Base-by-base conservation (phyloP, 192 early-diverging fungal genomes). In the Linnemannia schmuckeri region DNA sequence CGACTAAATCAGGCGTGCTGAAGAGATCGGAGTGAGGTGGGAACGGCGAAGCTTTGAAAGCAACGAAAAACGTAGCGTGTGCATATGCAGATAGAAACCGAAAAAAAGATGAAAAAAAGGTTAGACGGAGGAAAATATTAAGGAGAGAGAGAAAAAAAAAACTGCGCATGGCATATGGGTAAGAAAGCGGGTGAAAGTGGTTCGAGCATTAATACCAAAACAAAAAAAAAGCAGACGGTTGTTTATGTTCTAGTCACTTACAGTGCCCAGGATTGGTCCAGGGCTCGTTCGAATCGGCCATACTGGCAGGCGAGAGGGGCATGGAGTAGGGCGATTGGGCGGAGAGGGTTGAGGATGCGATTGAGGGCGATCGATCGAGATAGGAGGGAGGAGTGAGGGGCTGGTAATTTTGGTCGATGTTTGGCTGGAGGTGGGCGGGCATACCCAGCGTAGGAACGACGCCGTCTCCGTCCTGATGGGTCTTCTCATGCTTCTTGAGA, bases 401-500 rank as follows among this genome's bases (percentile, higher is more conserved):
- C 63, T 79, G 89, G 76, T 82, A 84, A 3, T 46, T 42, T 10
- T 80, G 86, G 27, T 74, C 85, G 52, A 63, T 37, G 22, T 37
- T 69, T 70, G 75, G 52, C 74, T 73, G 85, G 61, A 75, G n/a
- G 68, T 61, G 66, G 15, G 84, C 37, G 38, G 74, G 49, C 57
- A 37, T 35, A 24, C 44, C 13, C 8, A 44, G 52, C 0, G 40
- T 6, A n/a, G 72, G 41, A 5, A 22, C 47, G 2, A 40, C 52
- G 22, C 74, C 52, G 57, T 47, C 47, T 37, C 44, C 68, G 12
- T 81, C 78, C 80, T 81, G 85, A 82, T 98, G 97, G 27, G 93
- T 97, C 83, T 93, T 94, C 87, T 97, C 96, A 89, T 98, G 97
- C 84, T 98, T 98, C 87, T 97, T 97, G 83, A 98, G 88, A 88